Evolutionary conservation across 23 red algal genomes (phyloP).

Genomic region (Gracilaria domingensis): DNA sequence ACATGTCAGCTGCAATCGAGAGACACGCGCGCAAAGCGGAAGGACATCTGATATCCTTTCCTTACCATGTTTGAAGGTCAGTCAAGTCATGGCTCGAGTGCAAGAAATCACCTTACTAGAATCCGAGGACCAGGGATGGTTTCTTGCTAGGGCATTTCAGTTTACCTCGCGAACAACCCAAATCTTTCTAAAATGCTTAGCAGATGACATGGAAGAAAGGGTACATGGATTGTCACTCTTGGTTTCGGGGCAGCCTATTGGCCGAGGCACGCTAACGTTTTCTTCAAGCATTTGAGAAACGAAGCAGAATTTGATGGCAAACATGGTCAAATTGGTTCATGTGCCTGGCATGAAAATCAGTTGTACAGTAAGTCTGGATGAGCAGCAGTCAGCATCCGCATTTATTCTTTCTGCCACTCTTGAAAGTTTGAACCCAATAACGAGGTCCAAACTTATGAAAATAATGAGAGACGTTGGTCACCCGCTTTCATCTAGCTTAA

Average conservation of each 20-base stretch:
- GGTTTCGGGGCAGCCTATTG: not conserved
- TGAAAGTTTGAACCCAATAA: no score
- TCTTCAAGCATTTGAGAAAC: not conserved
- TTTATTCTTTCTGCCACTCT: no score
- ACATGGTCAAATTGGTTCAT: not conserved
- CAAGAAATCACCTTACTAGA: conserved; percentile 17
- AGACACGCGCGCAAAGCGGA: no score
- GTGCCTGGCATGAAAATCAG: not conserved
- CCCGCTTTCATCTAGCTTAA: not conserved
- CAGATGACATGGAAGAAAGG: not conserved
- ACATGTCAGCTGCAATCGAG: no score
- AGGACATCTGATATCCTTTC: no score
- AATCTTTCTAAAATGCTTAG: conserved; percentile 5
- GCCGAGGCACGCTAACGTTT: not conserved
- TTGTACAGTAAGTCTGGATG: not conserved
- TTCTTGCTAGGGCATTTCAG: conserved; percentile 34
- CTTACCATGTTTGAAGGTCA: no score
- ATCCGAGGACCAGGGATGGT: conserved; percentile 38
- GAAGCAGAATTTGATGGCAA: not conserved
- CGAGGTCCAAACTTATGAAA: no score
- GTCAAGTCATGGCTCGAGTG: not conserved
- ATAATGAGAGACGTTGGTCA: not conserved
- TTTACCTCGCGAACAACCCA: conserved; percentile 40
- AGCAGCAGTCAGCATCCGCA: not conserved
- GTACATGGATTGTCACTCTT: not conserved